phyloP scores from a whole-genome alignment of 1,139 yeast species.

The Geotrichum aggregatum region DNA sequence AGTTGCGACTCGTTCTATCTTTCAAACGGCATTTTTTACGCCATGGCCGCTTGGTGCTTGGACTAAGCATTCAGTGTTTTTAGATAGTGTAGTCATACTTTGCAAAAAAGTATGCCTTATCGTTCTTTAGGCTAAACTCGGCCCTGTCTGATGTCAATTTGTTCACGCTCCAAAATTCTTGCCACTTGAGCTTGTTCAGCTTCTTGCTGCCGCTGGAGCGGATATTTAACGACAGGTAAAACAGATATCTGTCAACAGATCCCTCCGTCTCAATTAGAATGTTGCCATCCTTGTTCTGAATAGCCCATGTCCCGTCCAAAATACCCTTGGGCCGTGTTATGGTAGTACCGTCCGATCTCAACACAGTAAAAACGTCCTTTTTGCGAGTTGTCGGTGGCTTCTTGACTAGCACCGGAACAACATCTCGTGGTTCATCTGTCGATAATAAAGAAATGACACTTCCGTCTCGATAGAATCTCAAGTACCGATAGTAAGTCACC shows the following conservation, averaged over 20 bases:
- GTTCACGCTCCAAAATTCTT: slow-evolving; percentile 53
- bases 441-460: slow-evolving; percentile 42
- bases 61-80: not conserved
- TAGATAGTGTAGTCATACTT: slow-evolving; percentile 7
- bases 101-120: slow-evolving; percentile 65
- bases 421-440: slow-evolving; percentile 31
- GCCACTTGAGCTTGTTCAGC: slow-evolving; percentile 69
- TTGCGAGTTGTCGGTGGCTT: slow-evolving; percentile 15
- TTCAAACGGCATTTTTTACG: too few species aligned
- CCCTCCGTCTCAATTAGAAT: slow-evolving; percentile 54
- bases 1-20: too few species aligned
- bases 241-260: slow-evolving; percentile 56
- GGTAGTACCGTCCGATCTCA: slow-evolving; percentile 28
- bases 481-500: slow-evolving; percentile 81
- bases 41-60: not conserved
- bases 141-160: slow-evolving; percentile 50
- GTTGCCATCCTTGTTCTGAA: slow-evolving; percentile 52
- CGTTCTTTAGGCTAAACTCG: slow-evolving; percentile 59
- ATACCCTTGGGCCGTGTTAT: slow-evolving; percentile 35
- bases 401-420: slow-evolving; percentile 44
- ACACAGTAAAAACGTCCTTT: slow-evolving; percentile 17
- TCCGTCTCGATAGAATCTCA: slow-evolving; percentile 79
- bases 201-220: slow-evolving; percentile 53
- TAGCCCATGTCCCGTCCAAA: slow-evolving; percentile 48
- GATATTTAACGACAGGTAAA: slow-evolving; percentile 59